Evolutionary conservation across 2,329 filamentous ascomycete species (phyloP), one percentile per base, ranked within the genome.

Genomic region (Epichloe baconii): DNA sequence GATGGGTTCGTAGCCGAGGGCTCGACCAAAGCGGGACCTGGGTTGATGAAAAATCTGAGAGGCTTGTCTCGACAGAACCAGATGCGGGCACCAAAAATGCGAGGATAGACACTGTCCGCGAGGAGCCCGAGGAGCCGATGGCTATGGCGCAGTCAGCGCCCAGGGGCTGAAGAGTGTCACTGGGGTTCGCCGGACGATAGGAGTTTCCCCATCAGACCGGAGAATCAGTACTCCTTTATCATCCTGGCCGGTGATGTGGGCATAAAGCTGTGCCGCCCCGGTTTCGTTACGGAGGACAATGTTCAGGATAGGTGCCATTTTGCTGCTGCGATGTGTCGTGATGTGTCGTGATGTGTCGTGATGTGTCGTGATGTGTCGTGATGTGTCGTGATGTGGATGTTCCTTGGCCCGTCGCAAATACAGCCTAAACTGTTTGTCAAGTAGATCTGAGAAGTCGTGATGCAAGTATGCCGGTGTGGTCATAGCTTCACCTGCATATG

Each of bases 11-110:
- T 83, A 26, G 83, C 79, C 10, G 81, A 83, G 0, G 86, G 86
- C 66, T 89, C 85, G 43, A 89, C 85, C 14, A 90, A 72, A 1
- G 79, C 82, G 6, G 86, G 82, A 15, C 80, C 81, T 26, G 80
- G 82, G 64, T 90, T 90, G 49, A 89, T 65, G 12, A 79, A 70
- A 66, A 90, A 90, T 1, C 74, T 80, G 47, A 89, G 72, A 37
- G 75, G 75, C 44, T 68, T 68, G 57, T 77, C 77, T 53, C 78
- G 71, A 51, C 74, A 79, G 65, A 87, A 85, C 81, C 83, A 90
- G 62, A 89, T 79, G 49, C 86, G 77, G 1, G 79, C 85, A 21
- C 84, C 85, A 3, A 78, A 82, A 26, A 88, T 73, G 54, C 81
- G 81, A 11, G 86, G 54, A 89, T 80, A 1, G 77, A 81, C 23